These are phyloP conservation scores for Phialocephala sp. DNA, from an alignment of 2,329 filamentous ascomycete genomes.

Conservation along the genomic window DNA sequence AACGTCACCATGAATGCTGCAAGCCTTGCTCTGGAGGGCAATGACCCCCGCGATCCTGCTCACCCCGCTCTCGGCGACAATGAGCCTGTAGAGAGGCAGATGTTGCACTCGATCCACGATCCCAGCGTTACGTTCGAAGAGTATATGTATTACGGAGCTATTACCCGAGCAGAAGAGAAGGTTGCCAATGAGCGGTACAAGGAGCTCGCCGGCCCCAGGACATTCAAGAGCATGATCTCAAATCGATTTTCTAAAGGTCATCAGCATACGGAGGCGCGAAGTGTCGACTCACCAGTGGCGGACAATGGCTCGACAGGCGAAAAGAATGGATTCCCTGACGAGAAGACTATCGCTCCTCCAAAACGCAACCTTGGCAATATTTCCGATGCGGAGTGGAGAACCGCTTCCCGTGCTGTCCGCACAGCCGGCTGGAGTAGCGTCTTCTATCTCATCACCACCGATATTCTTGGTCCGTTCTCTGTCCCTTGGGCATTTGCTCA, in stretches of 20 bases:
- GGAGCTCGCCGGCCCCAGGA: slow-evolving; percentile 28
- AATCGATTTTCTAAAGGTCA: slow-evolving; percentile 34
- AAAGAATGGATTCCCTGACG: slow-evolving; percentile 25
- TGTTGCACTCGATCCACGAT: slow-evolving; percentile 38
- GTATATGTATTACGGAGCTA: slow-evolving; percentile 44
- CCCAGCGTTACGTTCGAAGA: slow-evolving; percentile 44
- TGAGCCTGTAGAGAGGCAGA: slow-evolving; percentile 29
- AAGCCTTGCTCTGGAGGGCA: slow-evolving; percentile 35
- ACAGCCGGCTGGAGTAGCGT: slow-evolving; percentile 53
- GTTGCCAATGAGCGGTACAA: slow-evolving; percentile 31
- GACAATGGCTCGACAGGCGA: slow-evolving; percentile 18
- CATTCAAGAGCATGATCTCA: slow-evolving; percentile 31
- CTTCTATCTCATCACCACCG: slow-evolving; percentile 44
- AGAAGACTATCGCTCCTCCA: slow-evolving; percentile 9
- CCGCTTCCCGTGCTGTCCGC: slow-evolving; percentile 51
- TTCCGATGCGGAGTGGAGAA: slow-evolving; percentile 52
- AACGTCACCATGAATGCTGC: slow-evolving; percentile 30
- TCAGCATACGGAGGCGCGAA: background rate
- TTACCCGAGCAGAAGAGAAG: slow-evolving; percentile 44
- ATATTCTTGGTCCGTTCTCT: slow-evolving; percentile 35
- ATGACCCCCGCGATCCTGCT: slow-evolving; percentile 34
- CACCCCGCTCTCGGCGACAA: slow-evolving; percentile 20
- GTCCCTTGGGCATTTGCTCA: slow-evolving; percentile 45
- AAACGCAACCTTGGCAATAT: slow-evolving; percentile 31
- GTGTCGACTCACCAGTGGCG: slow-evolving; percentile 12